Evolutionary conservation across 495 filamentous ascomycete species (phyloP), one percentile per base, ranked within the genome.

Genomic region (Pyrenula massariospora): DNA sequence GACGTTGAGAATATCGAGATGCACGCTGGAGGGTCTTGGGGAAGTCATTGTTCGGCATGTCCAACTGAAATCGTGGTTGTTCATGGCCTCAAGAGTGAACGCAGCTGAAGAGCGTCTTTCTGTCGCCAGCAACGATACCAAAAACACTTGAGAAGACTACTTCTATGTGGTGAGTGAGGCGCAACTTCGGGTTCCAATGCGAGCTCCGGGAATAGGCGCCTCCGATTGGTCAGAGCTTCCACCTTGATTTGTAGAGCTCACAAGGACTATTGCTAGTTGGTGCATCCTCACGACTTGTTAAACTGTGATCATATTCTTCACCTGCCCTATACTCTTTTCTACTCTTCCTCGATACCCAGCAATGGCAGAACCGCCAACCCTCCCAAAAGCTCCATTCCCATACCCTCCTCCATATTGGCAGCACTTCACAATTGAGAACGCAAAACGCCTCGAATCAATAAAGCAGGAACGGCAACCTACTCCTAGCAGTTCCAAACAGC

Each of bases 381-480:
- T 77, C n/a, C 62, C 69, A 25, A 70, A 73, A n/a, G 73, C 79
- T 12, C 74, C 81, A 23, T 90, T 90, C 70, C 92, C 93, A 19
- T 78, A 86, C 15, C 93, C 93, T 2, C 93, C 93, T 21, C 84
- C 87, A 2, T 91, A 95, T 74, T 97, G 89, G 81, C 86, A 88
- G 59, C 76, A 84, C 66, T 97, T 97, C 72, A 96, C 89, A 0
- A 63, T 80, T 2, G 81, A 85, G 0, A 96, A 95, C 68, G 63
- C 93, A 58, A 69, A 80, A 22, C 83, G 78, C 31, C 78, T 94
- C 52, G 74, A 85, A 36, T 62, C 75, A 55, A 64, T 78, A 58
- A 77, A 75, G 61, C 69, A 73, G 24, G 69, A 75, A 25, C n/a
- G n/a, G n/a, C 31, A 42, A 42, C 8, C 5, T 42, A 8, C 31